Conservation (phyloP, 2,329 filamentous ascomycete species). For the Teratosphaeria zuluensis region DNA sequence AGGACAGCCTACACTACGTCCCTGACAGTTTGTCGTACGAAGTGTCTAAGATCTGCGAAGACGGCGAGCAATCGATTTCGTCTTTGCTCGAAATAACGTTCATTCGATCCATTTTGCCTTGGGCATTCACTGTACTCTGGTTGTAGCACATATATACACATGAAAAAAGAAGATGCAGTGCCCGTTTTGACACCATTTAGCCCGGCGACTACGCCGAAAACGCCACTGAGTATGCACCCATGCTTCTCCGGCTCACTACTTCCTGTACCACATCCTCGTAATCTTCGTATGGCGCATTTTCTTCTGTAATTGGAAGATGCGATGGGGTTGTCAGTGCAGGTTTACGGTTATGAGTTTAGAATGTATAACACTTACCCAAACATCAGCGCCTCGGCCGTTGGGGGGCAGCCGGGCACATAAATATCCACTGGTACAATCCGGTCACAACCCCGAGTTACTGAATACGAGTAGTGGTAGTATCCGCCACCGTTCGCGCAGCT, state of each 20-base stretch:
- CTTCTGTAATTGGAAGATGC: slow-evolving; percentile 65
- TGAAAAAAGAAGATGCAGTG: neutral
- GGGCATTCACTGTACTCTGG: too few relatives aligned
- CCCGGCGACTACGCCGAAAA: neutral
- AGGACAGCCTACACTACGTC: too few relatives aligned
- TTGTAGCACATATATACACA: neutral
- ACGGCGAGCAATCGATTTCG: too few relatives aligned
- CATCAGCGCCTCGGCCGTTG: slow-evolving; percentile 43
- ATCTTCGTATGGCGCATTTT: slow-evolving; percentile 56
- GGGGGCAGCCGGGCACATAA: slow-evolving; percentile 64
- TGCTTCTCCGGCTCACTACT: slow-evolving; percentile 19
- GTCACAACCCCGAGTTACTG: slow-evolving; percentile 65
- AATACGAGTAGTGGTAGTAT: slow-evolving; percentile 78
- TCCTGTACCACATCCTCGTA: slow-evolving; percentile 48
- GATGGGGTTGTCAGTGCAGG: neutral
- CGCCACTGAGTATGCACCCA: neutral
- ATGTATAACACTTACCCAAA: slow-evolving; percentile 29
- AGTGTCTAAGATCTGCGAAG: too few relatives aligned
- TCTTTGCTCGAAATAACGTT: too few relatives aligned
- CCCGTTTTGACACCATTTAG: neutral
- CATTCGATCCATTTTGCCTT: too few relatives aligned
- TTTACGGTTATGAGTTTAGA: neutral
- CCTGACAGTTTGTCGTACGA: too few relatives aligned
- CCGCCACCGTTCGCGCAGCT: slow-evolving; percentile 73
- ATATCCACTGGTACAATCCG: slow-evolving; percentile 70